Evolutionary conservation across 1,139 yeast genomes (phyloP).

Genomic region (Kodamaea ohmeri): DNA sequence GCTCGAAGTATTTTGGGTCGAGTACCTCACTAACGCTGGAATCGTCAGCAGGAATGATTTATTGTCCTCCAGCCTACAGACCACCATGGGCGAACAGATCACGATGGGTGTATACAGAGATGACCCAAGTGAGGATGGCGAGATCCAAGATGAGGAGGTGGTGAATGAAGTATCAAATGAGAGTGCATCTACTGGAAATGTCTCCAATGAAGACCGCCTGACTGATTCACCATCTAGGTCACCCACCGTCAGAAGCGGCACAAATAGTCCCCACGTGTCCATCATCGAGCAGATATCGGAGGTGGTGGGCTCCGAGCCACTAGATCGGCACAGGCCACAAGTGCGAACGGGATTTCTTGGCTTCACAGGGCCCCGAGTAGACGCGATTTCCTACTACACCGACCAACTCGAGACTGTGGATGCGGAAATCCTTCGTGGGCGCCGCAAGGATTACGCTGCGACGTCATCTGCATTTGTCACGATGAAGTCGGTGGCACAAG

Average conservation of each 20-base stretch:
- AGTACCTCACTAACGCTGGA: slow-evolving; percentile 50
- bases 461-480: slow-evolving; percentile 70
- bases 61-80: slow-evolving; percentile 26
- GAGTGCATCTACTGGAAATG: background rate
- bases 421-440: slow-evolving; percentile 52
- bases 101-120: slow-evolving; percentile 19
- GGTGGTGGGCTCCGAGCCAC: slow-evolving; percentile 21
- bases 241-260: too few species aligned
- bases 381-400: slow-evolving; percentile 58
- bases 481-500: slow-evolving; percentile 80
- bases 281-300: slow-evolving; percentile 17
- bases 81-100: slow-evolving; percentile 27
- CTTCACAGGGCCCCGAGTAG: slow-evolving; percentile 55
- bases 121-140: slow-evolving; percentile 12
- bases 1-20: slow-evolving; percentile 76
- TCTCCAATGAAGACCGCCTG: background rate
- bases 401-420: slow-evolving; percentile 57
- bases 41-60: slow-evolving; percentile 32
- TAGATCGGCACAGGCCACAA: slow-evolving; percentile 12
- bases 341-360: slow-evolving; percentile 49
- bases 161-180: background rate
- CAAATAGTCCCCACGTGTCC: background rate
- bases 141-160: slow-evolving; percentile 10
- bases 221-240: too few species aligned
- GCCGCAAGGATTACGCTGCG: slow-evolving; percentile 63